Percentiles rank a stretch among this genome's conserved stretches.
These are phyloP conservation scores for Nicotiana sylvestris DNA, from an alignment of 257 asterid species.

Conservation along the genomic window DNA sequence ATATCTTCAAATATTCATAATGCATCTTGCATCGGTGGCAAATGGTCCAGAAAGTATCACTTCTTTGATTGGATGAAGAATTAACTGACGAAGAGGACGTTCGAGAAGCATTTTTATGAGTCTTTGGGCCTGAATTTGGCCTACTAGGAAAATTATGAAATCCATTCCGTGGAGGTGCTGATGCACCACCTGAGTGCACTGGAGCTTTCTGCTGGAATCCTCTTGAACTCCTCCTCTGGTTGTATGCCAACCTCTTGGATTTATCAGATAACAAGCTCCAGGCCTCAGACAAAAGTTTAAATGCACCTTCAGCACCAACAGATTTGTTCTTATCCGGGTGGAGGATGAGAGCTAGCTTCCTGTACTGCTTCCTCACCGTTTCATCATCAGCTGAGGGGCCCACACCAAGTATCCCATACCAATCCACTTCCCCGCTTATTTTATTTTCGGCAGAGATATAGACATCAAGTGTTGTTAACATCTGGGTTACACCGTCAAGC, in stretches of 20 bases:
- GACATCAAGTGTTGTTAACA: constrained; percentile 54
- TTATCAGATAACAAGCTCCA: constrained; percentile 69
- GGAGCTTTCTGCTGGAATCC: constrained; percentile 43
- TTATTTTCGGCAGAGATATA: constrained; percentile 62
- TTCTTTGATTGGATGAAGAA: constrained; percentile 33
- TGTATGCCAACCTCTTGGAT: constrained; percentile 51
- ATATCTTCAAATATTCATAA: constrained; percentile 56
- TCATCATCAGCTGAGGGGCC: constrained; percentile 62
- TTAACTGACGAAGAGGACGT: constrained; percentile 27
- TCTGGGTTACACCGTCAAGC: constrained; percentile 55
- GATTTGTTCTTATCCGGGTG: constrained; percentile 80
- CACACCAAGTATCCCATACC: constrained; percentile 72
- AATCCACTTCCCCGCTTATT: constrained; percentile 57
- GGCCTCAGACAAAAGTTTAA: constrained; percentile 64
- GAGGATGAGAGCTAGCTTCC: constrained; percentile 64
- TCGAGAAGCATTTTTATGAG: constrained; percentile 26
- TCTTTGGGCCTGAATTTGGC: constrained; percentile 32
- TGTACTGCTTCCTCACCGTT: constrained; percentile 52
- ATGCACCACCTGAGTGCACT: constrained; percentile 37
- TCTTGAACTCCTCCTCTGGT: constrained; percentile 47
- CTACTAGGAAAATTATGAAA: constrained; percentile 27
- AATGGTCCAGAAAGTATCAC: constrained; percentile 74
- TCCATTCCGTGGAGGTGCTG: constrained; percentile 56
- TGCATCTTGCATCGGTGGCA: constrained; percentile 73
- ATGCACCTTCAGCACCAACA: constrained; percentile 70